Conservation (phyloP, 345 rosid genomes). For the Brassica cretica region DNA sequence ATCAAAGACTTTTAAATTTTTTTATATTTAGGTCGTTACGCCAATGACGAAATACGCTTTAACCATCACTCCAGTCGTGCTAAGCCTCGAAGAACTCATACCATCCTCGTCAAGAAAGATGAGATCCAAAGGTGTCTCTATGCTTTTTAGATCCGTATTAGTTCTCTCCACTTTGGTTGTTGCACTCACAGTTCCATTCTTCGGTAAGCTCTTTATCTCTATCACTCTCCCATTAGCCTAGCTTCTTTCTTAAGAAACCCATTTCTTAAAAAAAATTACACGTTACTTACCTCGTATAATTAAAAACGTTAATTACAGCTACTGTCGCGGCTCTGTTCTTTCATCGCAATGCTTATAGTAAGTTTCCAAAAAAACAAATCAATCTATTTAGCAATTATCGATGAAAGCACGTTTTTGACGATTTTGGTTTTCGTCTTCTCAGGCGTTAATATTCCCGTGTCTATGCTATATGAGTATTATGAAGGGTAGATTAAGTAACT, state of each 20-base stretch:
- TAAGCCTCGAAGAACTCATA: slow-evolving; percentile 71
- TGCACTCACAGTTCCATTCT: slow-evolving; percentile 70
- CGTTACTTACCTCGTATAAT: neutral
- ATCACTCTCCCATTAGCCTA: slow-evolving; percentile 44
- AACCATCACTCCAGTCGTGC: slow-evolving; percentile 65
- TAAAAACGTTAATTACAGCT: slow-evolving; percentile 45
- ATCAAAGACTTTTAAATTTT: neutral
- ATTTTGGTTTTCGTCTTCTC: slow-evolving; percentile 8
- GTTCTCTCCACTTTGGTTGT: slow-evolving; percentile 63
- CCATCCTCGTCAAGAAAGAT: slow-evolving; percentile 44
- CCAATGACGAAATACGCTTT: slow-evolving; percentile 77
- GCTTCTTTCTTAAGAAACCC: slow-evolving; percentile 14
- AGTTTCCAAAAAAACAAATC: slow-evolving; percentile 20
- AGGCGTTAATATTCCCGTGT: slow-evolving; percentile 74
- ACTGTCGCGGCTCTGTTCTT: slow-evolving; percentile 64
- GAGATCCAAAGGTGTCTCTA: slow-evolving; percentile 44
- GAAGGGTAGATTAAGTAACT: slow-evolving; percentile 46
- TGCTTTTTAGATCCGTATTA: slow-evolving; percentile 57
- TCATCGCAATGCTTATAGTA: slow-evolving; percentile 68
- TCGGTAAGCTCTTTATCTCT: slow-evolving; percentile 54
- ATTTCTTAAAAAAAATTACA: neutral
- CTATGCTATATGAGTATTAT: slow-evolving; percentile 60
- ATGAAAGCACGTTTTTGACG: neutral
- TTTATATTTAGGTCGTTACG: slow-evolving; percentile 52
- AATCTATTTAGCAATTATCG: neutral